phyloP scores from a whole-genome alignment of 2,329 filamentous ascomycete species.

The Colletotrichum falcatum region DNA sequence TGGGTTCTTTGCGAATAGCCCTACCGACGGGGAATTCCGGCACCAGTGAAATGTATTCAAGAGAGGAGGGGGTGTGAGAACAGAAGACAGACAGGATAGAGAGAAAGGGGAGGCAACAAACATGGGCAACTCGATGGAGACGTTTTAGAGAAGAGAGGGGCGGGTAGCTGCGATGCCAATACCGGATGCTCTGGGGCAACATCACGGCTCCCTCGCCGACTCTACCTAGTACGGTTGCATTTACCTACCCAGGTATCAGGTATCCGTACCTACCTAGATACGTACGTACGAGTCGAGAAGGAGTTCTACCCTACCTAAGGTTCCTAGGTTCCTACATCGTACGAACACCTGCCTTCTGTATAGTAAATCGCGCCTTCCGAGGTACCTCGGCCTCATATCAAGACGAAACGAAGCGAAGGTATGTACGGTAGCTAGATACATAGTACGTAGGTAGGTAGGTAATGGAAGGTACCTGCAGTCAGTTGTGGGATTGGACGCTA shows the following conservation, averaged over 20 bases:
- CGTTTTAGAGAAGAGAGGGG: background rate
- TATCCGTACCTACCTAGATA: background rate
- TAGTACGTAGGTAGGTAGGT: background rate
- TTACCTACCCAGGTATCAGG: too few relatives aligned
- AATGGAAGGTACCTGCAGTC: slow-evolving; percentile 28
- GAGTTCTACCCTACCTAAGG: too few relatives aligned
- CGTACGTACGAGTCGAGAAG: background rate
- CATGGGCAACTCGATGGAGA: background rate
- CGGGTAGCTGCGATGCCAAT: background rate
- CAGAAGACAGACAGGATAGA: slow-evolving; percentile 6
- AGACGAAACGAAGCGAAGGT: background rate
- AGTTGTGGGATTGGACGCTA: slow-evolving; percentile 9
- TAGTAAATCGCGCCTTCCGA: too few relatives aligned
- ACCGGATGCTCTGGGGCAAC: background rate
- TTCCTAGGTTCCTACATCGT: too few relatives aligned
- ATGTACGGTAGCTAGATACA: too few relatives aligned
- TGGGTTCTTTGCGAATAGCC: slow-evolving; percentile 19
- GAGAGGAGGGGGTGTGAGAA: background rate
- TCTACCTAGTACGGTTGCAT: too few relatives aligned
- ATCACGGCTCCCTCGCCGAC: too few relatives aligned
- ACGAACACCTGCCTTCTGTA: too few relatives aligned
- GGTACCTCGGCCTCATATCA: too few relatives aligned
- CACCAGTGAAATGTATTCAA: background rate
- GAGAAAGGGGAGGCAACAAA: slow-evolving; percentile 2
- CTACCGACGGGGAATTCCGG: slow-evolving; percentile 1